A percentile compares a stretch with the other conserved stretches of the same genome.
Evolutionary conservation across 2,329 filamentous ascomycete species (phyloP).

Genomic region (Penicillium italicum): DNA sequence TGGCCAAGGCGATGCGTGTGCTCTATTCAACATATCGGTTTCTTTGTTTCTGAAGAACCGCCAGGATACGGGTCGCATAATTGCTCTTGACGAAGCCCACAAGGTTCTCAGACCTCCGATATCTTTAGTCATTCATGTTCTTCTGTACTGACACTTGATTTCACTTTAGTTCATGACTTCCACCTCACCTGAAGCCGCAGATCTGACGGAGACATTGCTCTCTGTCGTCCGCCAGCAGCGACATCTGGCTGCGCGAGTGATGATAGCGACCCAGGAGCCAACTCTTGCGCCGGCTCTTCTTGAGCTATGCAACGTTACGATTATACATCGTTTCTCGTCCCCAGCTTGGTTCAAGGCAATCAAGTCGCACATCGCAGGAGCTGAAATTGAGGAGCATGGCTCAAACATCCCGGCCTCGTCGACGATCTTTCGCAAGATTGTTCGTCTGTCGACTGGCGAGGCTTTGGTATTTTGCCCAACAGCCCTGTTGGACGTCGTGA

Average conservation of each 20-base stretch:
- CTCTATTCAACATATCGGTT: constrained; percentile 69
- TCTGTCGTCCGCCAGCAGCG: constrained; percentile 5
- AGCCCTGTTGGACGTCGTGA: background rate
- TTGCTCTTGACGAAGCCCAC: constrained; percentile 51
- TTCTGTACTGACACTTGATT: background rate
- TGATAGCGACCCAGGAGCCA: constrained; percentile 6
- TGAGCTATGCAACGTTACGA: background rate
- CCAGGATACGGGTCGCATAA: constrained; percentile 51
- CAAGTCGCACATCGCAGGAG: background rate
- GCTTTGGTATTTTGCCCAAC: constrained; percentile 3
- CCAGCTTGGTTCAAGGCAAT: constrained; percentile 5
- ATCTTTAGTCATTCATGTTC: no score
- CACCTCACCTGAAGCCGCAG: background rate
- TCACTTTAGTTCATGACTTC: background rate
- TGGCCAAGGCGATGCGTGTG: constrained; percentile 63
- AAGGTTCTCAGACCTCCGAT: constrained; percentile 48
- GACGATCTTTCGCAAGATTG: background rate
- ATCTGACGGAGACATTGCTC: constrained; percentile 2
- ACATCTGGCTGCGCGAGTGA: background rate
- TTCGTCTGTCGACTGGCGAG: constrained; percentile 1
- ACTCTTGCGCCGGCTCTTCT: constrained; percentile 1
- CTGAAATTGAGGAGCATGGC: background rate
- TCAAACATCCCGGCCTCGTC: background rate
- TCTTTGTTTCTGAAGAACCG: constrained; percentile 61
- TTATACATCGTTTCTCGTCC: constrained; percentile 4